Percentiles rank a stretch among this genome's conserved stretches.
phyloP scores from a whole-genome alignment of 2,329 filamentous ascomycete genomes.

The Sarocladium brachiariae region DNA sequence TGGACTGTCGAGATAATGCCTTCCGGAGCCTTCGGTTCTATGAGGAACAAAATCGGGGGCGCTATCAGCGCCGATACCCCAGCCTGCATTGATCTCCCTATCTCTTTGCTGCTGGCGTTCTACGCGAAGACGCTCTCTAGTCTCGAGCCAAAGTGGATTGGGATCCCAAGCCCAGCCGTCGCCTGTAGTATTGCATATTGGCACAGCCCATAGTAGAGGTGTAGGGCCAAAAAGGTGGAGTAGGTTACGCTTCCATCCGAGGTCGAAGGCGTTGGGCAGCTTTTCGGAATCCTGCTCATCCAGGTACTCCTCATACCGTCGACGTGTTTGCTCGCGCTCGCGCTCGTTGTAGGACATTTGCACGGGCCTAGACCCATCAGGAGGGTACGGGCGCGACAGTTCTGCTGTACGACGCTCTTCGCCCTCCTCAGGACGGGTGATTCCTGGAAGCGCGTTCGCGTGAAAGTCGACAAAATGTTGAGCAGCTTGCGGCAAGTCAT shows the following conservation, averaged over 20 bases:
- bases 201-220: conserved; percentile 69
- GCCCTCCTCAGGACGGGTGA: conserved; percentile 76
- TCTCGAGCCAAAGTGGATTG: conserved; percentile 69
- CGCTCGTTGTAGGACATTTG: conserved; percentile 48
- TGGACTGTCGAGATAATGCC: conserved; percentile 18
- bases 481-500: conserved; percentile 45
- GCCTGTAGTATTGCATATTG: conserved; percentile 77
- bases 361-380: conserved; percentile 29
- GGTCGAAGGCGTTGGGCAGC: conserved; percentile 88
- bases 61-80: conserved; percentile 41
- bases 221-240: conserved; percentile 72
- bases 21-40: conserved; percentile 16
- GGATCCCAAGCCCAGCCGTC: conserved; percentile 95
- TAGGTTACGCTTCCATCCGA: conserved; percentile 76
- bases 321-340: conserved; percentile 47
- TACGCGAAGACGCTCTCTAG: conserved; percentile 53
- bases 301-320: conserved; percentile 64
- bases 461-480: conserved; percentile 77
- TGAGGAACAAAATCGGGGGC: conserved; percentile 1
- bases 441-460: conserved; percentile 71
- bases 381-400: conserved; percentile 18
- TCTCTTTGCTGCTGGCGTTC: conserved; percentile 54
- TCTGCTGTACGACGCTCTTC: conserved; percentile 44
- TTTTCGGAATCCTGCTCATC: conserved; percentile 84
- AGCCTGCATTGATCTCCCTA: conserved; percentile 60